Evolutionary conservation across 306 rosid species (phyloP).

Genomic region (Cotoneaster glaucophyllus): DNA sequence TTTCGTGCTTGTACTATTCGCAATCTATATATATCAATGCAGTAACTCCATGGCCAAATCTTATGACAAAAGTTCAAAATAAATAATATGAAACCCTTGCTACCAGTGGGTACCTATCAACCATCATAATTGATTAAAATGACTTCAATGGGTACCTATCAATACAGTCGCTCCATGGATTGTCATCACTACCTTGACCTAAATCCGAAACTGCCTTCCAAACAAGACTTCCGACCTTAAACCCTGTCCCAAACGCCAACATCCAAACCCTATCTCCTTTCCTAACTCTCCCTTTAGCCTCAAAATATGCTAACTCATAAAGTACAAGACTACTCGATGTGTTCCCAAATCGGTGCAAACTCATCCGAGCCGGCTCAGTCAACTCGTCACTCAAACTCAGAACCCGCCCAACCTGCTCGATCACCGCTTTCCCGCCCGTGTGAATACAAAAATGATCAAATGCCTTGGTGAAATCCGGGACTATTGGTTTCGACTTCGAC

Average conservation of each 20-base stretch:
- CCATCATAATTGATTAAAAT: not conserved
- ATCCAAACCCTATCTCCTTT: constrained; percentile 21
- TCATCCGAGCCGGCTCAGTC: constrained; percentile 25
- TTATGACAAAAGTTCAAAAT: no score
- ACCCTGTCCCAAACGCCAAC: constrained; percentile 25
- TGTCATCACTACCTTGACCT: not conserved
- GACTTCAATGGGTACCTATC: constrained; percentile 4
- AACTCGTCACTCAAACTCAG: not conserved
- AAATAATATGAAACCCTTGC: no score
- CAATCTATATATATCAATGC: no score
- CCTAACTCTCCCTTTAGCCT: constrained; percentile 10
- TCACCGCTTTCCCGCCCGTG: constrained; percentile 19
- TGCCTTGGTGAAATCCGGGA: constrained; percentile 16
- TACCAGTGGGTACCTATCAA: no score
- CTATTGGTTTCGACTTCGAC: not conserved
- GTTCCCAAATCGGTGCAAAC: constrained; percentile 24
- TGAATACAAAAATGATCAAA: constrained; percentile 28
- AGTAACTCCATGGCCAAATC: no score
- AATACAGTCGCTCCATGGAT: constrained; percentile 20
- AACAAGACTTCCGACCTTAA: constrained; percentile 21
- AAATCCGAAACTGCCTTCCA: constrained; percentile 15
- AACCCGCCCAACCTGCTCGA: constrained; percentile 10
- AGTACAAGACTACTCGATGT: constrained; percentile 21
- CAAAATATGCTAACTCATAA: constrained; percentile 23
- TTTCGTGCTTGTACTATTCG: no score